Evolutionary conservation across 2,329 filamentous ascomycete species (phyloP).

Genomic region (Neophaeococcomyces mojaviensis): DNA sequence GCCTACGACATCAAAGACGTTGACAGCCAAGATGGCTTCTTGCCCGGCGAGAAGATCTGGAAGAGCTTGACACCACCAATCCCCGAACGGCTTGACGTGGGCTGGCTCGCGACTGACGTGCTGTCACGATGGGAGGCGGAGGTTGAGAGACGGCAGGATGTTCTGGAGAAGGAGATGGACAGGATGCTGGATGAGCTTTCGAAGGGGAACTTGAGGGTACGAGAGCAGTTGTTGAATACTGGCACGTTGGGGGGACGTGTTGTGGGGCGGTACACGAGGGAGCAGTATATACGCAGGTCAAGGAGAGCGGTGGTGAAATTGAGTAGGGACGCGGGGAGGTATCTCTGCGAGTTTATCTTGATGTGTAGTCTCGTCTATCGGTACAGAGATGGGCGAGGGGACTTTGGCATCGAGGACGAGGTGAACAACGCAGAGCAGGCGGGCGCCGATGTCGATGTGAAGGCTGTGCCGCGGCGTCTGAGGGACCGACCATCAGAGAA

Average conservation of each 20-base stretch:
- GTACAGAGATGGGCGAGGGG: background rate
- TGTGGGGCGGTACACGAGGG: too few relatives aligned
- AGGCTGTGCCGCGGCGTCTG: too few relatives aligned
- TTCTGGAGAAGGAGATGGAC: background rate
- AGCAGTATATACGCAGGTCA: background rate
- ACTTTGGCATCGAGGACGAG: too few relatives aligned
- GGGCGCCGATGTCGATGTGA: background rate
- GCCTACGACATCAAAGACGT: constrained; percentile 65
- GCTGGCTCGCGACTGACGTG: constrained; percentile 52
- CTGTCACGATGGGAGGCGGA: constrained; percentile 46
- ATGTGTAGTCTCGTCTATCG: constrained; percentile 39
- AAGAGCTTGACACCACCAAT: constrained; percentile 38
- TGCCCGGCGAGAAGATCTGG: constrained; percentile 44
- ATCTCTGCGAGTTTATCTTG: constrained; percentile 73
- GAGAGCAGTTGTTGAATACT: background rate
- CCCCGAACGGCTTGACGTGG: constrained; percentile 47
- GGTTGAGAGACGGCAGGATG: background rate
- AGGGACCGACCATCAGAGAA: constrained; percentile 17
- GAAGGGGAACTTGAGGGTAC: background rate
- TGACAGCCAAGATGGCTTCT: constrained; percentile 44
- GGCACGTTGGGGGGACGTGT: too few relatives aligned
- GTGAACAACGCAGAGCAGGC: too few relatives aligned
- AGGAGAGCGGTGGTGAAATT: constrained; percentile 41
- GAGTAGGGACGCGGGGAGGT: constrained; percentile 64
- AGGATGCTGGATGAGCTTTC: background rate